Base-by-base conservation (phyloP, 192 early-diverging fungal genomes). In the Mortierella hygrophila region DNA sequence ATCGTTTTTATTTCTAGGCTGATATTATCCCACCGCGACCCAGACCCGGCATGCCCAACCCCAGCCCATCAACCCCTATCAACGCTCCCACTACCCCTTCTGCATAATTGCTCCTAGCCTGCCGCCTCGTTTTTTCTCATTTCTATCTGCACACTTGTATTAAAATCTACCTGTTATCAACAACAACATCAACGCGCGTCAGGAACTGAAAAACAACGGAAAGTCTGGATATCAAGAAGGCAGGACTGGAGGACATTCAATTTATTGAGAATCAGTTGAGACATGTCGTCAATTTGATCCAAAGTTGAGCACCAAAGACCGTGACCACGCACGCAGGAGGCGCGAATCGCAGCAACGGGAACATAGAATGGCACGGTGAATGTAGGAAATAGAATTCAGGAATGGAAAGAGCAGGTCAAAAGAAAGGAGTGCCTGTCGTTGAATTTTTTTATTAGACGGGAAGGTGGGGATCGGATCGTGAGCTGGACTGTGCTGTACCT, bases 21-120 rank as follows among this genome's bases (percentile, higher is more conserved):
- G 90, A 88, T 47, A 76, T 95, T 16, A 90, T 95, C 82, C 94
- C 94, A 38, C 89, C 89, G 49, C 80, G 78, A 63, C 94, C 94
- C 37, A 88, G 77, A 57, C 92, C 93, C 57, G 88, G 91, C 71
- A 86, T 86, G 84, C 84, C 84, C 54, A 86, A 78, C 76, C 84
- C 84, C 42, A 76, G 75, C 69, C 70, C 60, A 7, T 86, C 84
- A 20, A 81, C 79, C 32, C 75, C 75, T 26, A 71, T 86, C 79
- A 86, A 76, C 26, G 38, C 78, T 18, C 77, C 81, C 46, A 37
- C 82, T 72, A 78, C 72, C 37, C 75, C 78, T 11, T 86, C 84
- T 46, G 84, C 84, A 86, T 86, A 86, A 86, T 40, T 52, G 40
- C 26, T n/a, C 20, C 35, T 77, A 76, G 54, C 21, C 35, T 63